Evolutionary conservation across 805 yeast genomes (phyloP), one percentile per base, ranked within the genome.

Genomic region (Clavispora carvajalis): DNA sequence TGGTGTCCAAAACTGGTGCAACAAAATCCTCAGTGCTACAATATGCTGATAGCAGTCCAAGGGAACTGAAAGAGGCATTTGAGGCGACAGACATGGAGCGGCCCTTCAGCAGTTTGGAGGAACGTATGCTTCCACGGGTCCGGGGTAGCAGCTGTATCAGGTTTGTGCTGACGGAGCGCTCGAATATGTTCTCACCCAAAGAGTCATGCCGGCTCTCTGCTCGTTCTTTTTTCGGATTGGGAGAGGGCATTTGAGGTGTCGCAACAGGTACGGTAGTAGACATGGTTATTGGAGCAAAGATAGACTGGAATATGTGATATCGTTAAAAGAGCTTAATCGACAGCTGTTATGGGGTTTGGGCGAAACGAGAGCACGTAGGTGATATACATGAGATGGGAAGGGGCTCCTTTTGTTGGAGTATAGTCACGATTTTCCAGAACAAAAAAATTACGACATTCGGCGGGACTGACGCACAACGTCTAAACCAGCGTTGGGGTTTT

Each of bases 1-100:
- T 57, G 30, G 57, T 46, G 44, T 61, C 66, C 34, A 63, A 45
- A 9, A 58, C 57, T 7, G 68, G 68, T 13, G 57, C 56, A 11
- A 55, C 50, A 37, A 40, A 62, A 40, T 63, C 60, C 34, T 62
- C 67, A 9, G 52, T 49, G 35, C 49, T 56, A 44, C 50, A 58
- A 39, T 57, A 64, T 7, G 47, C 36, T 8, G 63, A 23, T 16
- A 34, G 16, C 37, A 37, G 40, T 1, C 33, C 22, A 8, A 21
- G 22, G 8, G 46, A 39, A 6, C 23, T 16, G 15, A 16, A 21
- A 22, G 33, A 41, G 13, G 39, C 38, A 7, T 25, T 31, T 6
- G 45, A 41, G 10, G 36, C 42, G 10, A 38, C 15, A 3, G 45
- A 41, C 39, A 41, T 21, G 23, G 39, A 34, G 12, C 45, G 36